These are phyloP conservation scores for Phialophora macrospora DNA, from an alignment of 2,329 filamentous ascomycete species.

Conservation along the genomic window DNA sequence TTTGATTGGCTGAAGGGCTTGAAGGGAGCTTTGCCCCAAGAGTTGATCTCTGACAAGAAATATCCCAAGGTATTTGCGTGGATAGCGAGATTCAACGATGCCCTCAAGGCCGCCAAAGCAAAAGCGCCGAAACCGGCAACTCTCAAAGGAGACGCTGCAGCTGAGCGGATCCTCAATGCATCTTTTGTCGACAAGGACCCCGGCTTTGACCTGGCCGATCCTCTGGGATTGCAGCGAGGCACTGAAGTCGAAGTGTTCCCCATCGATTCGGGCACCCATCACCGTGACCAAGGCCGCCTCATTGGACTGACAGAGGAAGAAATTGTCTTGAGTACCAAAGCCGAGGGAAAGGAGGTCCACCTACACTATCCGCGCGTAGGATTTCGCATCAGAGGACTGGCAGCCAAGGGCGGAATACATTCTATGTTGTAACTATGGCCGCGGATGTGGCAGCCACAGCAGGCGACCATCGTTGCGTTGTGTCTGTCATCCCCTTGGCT, in stretches of 20 bases:
- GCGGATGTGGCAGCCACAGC: not conserved
- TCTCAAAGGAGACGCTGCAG: constrained; percentile 62
- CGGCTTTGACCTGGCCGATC: constrained; percentile 57
- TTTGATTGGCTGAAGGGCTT: constrained; percentile 68
- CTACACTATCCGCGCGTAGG: constrained; percentile 65
- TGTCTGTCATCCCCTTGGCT: not conserved
- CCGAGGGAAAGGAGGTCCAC: constrained; percentile 52
- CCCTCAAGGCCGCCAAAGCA: constrained; percentile 52
- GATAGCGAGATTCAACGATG: constrained; percentile 64
- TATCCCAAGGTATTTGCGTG: constrained; percentile 69
- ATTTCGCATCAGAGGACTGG: constrained; percentile 39
- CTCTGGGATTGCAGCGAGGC: constrained; percentile 59
- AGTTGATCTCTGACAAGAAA: constrained; percentile 56
- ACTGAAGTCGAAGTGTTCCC: constrained; percentile 64
- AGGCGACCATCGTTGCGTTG: not conserved
- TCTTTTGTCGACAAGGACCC: constrained; percentile 54
- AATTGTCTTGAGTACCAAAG: constrained; percentile 62
- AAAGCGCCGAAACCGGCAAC: constrained; percentile 49
- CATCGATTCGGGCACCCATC: constrained; percentile 64
- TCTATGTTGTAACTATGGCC: constrained; percentile 28
- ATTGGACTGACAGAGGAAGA: constrained; percentile 59
- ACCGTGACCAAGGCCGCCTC: constrained; percentile 63
- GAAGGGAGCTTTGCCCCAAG: constrained; percentile 59
- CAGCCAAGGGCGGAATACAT: constrained; percentile 15
- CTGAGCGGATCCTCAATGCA: constrained; percentile 53